These are phyloP conservation scores for Pulveroboletus sp. DNA, from an alignment of 768 basidiomycete genomes.

Conservation along the genomic window DNA sequence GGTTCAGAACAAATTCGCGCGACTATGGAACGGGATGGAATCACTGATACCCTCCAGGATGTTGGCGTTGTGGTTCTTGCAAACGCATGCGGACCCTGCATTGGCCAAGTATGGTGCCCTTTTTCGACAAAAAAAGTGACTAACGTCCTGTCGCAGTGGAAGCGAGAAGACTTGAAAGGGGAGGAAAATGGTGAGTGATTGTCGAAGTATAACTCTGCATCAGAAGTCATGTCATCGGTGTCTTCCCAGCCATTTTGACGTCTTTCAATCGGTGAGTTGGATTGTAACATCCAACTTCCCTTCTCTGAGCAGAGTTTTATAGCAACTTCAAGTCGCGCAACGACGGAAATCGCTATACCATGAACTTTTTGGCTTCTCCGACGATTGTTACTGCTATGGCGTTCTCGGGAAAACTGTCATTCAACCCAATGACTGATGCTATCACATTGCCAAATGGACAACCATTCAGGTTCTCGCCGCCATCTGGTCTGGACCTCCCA, in stretches of 20 bases:
- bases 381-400: slow-evolving; percentile 97
- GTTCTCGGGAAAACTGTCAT: slow-evolving; percentile 88
- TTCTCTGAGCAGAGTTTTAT: slow-evolving; percentile 3
- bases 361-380: slow-evolving; percentile 98
- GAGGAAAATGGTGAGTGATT: slow-evolving; percentile 79
- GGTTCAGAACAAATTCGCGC: slow-evolving; percentile 96
- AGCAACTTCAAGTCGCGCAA: slow-evolving; percentile 92
- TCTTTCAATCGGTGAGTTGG: slow-evolving; percentile 85
- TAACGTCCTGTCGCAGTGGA: slow-evolving; percentile 59
- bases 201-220: background rate
- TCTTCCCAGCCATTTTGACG: slow-evolving; percentile 76
- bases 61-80: slow-evolving; percentile 95
- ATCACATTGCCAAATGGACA: slow-evolving; percentile 65
- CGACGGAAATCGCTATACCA: slow-evolving; percentile 89
- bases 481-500: slow-evolving; percentile 82
- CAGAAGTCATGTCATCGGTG: slow-evolving; percentile 2
- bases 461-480: slow-evolving; percentile 80
- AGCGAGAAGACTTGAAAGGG: slow-evolving; percentile 79
- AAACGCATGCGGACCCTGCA: slow-evolving; percentile 98
- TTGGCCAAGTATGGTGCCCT: slow-evolving; percentile 68
- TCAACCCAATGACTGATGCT: slow-evolving; percentile 87
- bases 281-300: background rate
- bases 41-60: slow-evolving; percentile 75
- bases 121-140: slow-evolving; percentile 1
- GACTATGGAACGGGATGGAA: slow-evolving; percentile 91